phyloP scores from a whole-genome alignment of 1,139 yeast genomes.

The Blastobotrys malaysiensis region DNA sequence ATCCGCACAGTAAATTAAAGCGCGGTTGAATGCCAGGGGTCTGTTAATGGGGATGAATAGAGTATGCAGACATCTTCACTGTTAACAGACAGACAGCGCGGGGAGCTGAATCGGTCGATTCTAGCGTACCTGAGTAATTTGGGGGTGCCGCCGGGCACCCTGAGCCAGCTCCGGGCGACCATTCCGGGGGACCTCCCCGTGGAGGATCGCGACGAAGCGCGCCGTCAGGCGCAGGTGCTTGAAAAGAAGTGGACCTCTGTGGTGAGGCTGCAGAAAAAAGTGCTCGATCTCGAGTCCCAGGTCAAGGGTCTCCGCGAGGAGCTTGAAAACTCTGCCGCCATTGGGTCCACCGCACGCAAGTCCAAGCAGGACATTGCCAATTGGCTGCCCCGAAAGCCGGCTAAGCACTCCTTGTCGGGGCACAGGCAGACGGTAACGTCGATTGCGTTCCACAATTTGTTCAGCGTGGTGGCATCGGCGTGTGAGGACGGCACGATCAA shows the following conservation, averaged over 20 bases:
- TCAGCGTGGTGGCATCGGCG: constrained; percentile 62
- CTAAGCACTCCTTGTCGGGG: constrained; percentile 44
- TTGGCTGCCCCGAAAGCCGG: constrained; percentile 67
- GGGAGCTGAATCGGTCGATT: constrained; percentile 26
- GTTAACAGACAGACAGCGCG: constrained; percentile 18
- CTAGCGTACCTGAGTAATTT: constrained; percentile 27
- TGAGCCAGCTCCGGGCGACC: constrained; percentile 5
- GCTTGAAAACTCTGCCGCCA: constrained; percentile 33
- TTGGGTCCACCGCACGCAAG: constrained; percentile 6
- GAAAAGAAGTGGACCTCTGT: constrained; percentile 92
- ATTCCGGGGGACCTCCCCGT: not conserved
- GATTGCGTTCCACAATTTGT: constrained; percentile 65
- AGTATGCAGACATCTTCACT: constrained; percentile 10
- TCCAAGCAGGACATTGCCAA: constrained; percentile 36
- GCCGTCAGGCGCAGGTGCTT: constrained; percentile 36
- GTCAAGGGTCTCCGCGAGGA: constrained; percentile 40
- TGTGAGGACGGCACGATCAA: constrained; percentile 70
- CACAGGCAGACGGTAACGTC: constrained; percentile 59
- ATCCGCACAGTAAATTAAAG: not conserved
- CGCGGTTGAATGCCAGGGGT: not conserved
- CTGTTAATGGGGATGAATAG: constrained; percentile 5
- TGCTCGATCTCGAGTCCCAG: constrained; percentile 50
- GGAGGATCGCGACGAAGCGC: constrained; percentile 11
- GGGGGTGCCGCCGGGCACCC: constrained; percentile 1
- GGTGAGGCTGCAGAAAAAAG: constrained; percentile 67